phyloP scores from a whole-genome alignment of 2,329 filamentous ascomycete species.

The Hypocreales sp. region DNA sequence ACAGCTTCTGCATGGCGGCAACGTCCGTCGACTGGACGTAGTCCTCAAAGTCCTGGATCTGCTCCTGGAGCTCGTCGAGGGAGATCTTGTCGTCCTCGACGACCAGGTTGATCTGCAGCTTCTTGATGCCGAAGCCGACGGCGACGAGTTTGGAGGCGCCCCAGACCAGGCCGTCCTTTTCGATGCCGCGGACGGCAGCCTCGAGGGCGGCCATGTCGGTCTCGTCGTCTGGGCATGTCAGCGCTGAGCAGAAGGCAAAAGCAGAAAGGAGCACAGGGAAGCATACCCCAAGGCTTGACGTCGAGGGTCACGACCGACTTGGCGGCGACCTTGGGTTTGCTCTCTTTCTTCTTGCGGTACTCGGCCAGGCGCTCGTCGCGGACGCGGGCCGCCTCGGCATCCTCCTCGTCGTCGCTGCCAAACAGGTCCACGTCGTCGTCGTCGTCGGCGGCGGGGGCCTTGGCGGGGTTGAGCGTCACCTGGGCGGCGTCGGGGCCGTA shows the following conservation, averaged over 20 bases:
- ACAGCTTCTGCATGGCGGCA: slow-evolving; percentile 86
- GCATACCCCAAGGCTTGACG: slow-evolving; percentile 97
- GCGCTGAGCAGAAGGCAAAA: background rate
- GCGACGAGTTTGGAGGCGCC: slow-evolving; percentile 72
- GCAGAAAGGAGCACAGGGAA: background rate
- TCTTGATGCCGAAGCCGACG: slow-evolving; percentile 96
- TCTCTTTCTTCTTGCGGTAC: slow-evolving; percentile 94
- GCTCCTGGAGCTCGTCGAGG: slow-evolving; percentile 68
- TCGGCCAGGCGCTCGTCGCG: slow-evolving; percentile 83
- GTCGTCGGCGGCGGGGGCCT: slow-evolving; percentile 58
- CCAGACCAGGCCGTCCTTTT: slow-evolving; percentile 93
- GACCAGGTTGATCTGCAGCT: slow-evolving; percentile 97
- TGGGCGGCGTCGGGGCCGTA: slow-evolving; percentile 78
- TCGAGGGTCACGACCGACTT: slow-evolving; percentile 95
- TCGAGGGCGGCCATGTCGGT: slow-evolving; percentile 80
- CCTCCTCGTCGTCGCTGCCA: slow-evolving; percentile 85
- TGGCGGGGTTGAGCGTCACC: slow-evolving; percentile 71
- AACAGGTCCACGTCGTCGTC: slow-evolving; percentile 89
- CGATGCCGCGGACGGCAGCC: slow-evolving; percentile 63
- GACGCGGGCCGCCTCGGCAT: slow-evolving; percentile 68
- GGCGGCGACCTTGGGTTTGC: slow-evolving; percentile 78
- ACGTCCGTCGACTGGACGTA: slow-evolving; percentile 91
- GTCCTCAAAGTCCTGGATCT: slow-evolving; percentile 77
- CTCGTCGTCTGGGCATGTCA: slow-evolving; percentile 56
- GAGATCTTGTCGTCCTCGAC: slow-evolving; percentile 96